Conservation (phyloP, 2,329 filamentous ascomycete genomes). For the Coniochaeta sp. region DNA sequence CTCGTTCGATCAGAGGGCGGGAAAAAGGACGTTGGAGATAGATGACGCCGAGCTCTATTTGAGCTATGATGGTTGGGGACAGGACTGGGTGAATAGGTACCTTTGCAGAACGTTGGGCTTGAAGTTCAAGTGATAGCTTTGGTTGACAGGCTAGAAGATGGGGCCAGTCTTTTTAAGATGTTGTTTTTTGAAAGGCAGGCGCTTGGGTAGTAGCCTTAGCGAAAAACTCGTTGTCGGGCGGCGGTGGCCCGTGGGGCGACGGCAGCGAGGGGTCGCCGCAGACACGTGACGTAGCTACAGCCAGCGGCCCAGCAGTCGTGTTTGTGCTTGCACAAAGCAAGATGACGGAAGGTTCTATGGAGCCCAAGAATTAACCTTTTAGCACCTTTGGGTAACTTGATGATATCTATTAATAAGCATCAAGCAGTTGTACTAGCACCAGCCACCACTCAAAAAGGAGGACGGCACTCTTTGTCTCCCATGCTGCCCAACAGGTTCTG, state of each 20-base stretch:
- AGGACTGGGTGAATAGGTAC: background rate
- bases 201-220: constrained; percentile 17
- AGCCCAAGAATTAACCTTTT: background rate
- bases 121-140: background rate
- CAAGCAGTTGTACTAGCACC: background rate
- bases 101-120: constrained; percentile 2
- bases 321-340: background rate
- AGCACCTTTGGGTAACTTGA: background rate
- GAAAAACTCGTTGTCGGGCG: constrained; percentile 18
- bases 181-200: constrained; percentile 18
- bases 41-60: background rate
- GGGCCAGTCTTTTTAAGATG: constrained; percentile 6
- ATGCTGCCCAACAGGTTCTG: background rate
- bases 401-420: background rate
- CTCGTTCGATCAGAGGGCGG: background rate
- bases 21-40: background rate
- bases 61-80: background rate
- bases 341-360: background rate
- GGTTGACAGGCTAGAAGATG: background rate
- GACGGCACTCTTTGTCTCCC: background rate
- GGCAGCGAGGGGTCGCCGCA: background rate
- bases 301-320: background rate
- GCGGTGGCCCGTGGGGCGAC: background rate
- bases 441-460: background rate
- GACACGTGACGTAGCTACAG: background rate